A percentile compares a stretch with the other conserved stretches of the same genome.
phyloP scores from a whole-genome alignment of 192 early-diverging fungal genomes.

The Podila epigama region DNA sequence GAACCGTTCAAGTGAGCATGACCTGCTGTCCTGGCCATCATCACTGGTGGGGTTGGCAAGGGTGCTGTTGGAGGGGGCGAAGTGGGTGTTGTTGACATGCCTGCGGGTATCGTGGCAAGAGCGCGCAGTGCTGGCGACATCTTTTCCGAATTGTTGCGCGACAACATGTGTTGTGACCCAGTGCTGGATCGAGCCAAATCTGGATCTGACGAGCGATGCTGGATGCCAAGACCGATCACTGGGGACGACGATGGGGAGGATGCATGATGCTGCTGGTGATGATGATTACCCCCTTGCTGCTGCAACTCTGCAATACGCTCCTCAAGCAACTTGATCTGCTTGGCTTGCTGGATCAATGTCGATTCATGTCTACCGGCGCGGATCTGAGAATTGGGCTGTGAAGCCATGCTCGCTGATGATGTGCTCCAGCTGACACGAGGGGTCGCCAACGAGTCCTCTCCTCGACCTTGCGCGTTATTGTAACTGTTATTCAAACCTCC shows the following conservation, averaged over 20 bases:
- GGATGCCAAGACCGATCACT: constrained; percentile 14
- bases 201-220: constrained; percentile 22
- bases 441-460: constrained; percentile 38
- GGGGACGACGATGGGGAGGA: constrained; percentile 1
- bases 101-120: constrained; percentile 11
- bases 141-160: constrained; percentile 14
- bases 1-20: constrained; percentile 12
- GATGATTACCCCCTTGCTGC: neutral
- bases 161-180: neutral
- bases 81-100: constrained; percentile 21
- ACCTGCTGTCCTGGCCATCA: constrained; percentile 3
- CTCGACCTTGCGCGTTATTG: neutral
- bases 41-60: constrained; percentile 16
- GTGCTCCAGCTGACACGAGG: constrained; percentile 49
- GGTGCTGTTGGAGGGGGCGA: constrained; percentile 31
- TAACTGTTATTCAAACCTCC: too few relatives aligned
- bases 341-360: constrained; percentile 39
- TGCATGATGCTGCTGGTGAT: constrained; percentile 14
- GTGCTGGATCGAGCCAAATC: constrained; percentile 6
- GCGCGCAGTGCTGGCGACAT: constrained; percentile 20
- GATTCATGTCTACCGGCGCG: constrained; percentile 40
- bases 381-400: constrained; percentile 4
- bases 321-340: constrained; percentile 45
- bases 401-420: neutral
- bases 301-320: constrained; percentile 48